phyloP scores from a whole-genome alignment of 257 asterid species.

The Ilex aquifolium region DNA sequence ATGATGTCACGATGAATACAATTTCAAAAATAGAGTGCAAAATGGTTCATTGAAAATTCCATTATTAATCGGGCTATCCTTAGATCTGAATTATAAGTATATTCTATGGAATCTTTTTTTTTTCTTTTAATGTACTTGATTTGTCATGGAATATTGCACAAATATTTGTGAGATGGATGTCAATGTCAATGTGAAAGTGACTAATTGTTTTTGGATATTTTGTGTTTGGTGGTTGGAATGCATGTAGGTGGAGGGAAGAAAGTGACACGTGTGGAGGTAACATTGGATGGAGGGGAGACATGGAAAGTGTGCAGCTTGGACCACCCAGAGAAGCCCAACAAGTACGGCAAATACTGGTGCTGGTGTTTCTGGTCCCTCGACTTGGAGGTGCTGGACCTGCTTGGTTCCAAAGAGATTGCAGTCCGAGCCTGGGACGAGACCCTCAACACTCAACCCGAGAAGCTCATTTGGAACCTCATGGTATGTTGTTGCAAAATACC shows the following conservation, averaged over 20 bases:
- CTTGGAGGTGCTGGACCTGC: slow-evolving; percentile 80
- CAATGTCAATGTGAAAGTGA: no score
- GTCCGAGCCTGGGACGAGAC: slow-evolving; percentile 95
- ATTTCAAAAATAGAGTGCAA: no score
- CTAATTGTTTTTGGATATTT: no score
- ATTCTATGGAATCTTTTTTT: no score
- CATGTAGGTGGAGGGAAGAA: slow-evolving; percentile 81
- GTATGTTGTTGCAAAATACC: slow-evolving; percentile 18
- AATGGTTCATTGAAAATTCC: no score
- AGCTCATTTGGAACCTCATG: slow-evolving; percentile 90
- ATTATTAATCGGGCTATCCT: no score
- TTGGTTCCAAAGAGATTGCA: slow-evolving; percentile 70
- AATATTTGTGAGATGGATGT: no score
- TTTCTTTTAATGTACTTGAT: no score
- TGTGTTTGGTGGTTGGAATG: no score
- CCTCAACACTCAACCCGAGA: slow-evolving; percentile 87
- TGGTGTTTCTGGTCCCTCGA: slow-evolving; percentile 96
- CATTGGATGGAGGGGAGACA: slow-evolving; percentile 81
- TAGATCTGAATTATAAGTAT: no score
- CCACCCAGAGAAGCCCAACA: slow-evolving; percentile 65
- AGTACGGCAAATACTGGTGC: slow-evolving; percentile 87
- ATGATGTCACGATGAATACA: no score
- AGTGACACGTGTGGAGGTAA: slow-evolving; percentile 88
- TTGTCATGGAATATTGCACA: no score
- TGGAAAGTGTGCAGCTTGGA: slow-evolving; percentile 59